These are phyloP conservation scores for Choanephora cucurbitarum DNA, from an alignment of 371 early-diverging fungal genomes.

Conservation along the genomic window DNA sequence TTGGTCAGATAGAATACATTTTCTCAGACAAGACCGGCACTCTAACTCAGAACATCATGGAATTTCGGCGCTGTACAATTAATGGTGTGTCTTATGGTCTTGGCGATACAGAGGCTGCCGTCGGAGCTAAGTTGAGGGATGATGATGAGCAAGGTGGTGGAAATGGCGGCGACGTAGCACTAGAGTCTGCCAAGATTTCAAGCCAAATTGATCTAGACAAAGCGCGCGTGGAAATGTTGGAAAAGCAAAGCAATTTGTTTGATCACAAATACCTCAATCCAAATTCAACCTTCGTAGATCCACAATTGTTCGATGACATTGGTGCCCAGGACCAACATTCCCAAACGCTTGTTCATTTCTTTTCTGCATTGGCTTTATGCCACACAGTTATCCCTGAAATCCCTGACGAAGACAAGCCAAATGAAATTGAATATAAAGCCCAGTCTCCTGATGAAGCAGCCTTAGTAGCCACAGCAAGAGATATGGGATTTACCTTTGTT, in stretches of 20 bases:
- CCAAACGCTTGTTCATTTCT: slow-evolving; percentile 60
- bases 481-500: slow-evolving; percentile 87
- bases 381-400: slow-evolving; percentile 76
- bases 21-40: slow-evolving; percentile 94
- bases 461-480: slow-evolving; percentile 85
- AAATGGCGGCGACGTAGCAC: not conserved
- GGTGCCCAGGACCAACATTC: slow-evolving; percentile 40
- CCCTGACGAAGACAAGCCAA: slow-evolving; percentile 42
- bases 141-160: slow-evolving; percentile 7
- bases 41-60: slow-evolving; percentile 82
- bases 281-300: slow-evolving; percentile 49
- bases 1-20: slow-evolving; percentile 93
- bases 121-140: slow-evolving; percentile 44
- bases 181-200: slow-evolving; percentile 27
- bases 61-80: slow-evolving; percentile 81
- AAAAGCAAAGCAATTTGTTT: slow-evolving; percentile 43
- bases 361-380: slow-evolving; percentile 79
- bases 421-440: slow-evolving; percentile 79
- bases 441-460: slow-evolving; percentile 96
- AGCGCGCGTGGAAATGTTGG: slow-evolving; percentile 41
- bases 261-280: slow-evolving; percentile 46
- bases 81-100: slow-evolving; percentile 81
- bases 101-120: slow-evolving; percentile 50
- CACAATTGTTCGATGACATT: slow-evolving; percentile 45
- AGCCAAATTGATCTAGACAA: slow-evolving; percentile 32